phyloP scores from a whole-genome alignment of 768 basidiomycete species.

The Coprinopsis sp. region DNA sequence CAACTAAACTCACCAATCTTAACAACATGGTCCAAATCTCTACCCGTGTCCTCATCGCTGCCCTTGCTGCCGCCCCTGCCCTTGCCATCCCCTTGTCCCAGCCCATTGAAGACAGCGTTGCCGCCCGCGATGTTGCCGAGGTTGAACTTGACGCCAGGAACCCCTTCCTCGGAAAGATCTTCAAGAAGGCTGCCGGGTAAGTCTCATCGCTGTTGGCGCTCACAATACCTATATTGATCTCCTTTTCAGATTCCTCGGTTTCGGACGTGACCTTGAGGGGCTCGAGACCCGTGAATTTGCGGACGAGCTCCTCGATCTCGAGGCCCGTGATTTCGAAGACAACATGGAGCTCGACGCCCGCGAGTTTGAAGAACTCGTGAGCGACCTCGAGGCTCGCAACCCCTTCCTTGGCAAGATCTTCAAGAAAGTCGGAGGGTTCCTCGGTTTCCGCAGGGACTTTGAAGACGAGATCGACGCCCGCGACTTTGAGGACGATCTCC shows the following conservation, averaged over 20 bases:
- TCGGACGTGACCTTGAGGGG: too few species aligned
- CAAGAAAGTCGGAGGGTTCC: too few species aligned
- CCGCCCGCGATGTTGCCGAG: background rate
- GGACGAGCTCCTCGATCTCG: too few species aligned
- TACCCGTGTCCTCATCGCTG: background rate
- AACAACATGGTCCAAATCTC: conserved; percentile 1
- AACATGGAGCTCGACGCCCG: background rate
- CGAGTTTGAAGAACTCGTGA: too few species aligned
- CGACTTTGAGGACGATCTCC: too few species aligned
- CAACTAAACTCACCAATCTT: background rate
- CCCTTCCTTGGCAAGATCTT: background rate
- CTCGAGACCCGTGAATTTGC: too few species aligned
- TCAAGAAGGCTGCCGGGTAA: background rate
- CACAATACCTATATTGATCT: too few species aligned
- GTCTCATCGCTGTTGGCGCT: background rate
- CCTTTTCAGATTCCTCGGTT: too few species aligned
- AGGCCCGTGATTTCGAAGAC: too few species aligned
- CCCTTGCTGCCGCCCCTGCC: background rate
- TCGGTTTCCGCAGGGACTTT: too few species aligned
- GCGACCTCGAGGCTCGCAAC: background rate
- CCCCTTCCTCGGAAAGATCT: background rate
- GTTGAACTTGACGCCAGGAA: background rate
- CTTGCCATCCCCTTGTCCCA: background rate
- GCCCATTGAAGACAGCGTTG: background rate
- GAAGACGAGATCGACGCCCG: too few species aligned